Base-by-base conservation (phyloP, 75 land plant genomes). In the Cryptomeria japonica region DNA sequence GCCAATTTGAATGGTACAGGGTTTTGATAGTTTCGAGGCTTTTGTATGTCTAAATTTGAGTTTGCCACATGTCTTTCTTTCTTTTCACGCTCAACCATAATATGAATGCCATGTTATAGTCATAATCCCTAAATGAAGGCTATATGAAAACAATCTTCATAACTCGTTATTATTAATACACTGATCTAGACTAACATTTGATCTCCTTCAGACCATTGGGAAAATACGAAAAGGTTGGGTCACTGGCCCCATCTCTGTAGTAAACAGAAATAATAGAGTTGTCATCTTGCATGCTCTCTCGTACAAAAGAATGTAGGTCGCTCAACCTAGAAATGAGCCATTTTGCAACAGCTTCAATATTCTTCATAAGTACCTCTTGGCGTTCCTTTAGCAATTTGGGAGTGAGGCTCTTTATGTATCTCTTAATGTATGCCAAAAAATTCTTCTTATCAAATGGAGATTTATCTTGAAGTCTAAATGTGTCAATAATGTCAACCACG, bases 201-300 rank as follows among this genome's bases (percentile, higher is more conserved):
- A n/a, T n/a, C n/a, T 94, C 96, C 91, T 92, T 92, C 93, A 94
- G 85, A 39, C 87, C 89, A 80, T 91, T 84, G 46, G 83, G 91
- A 83, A 94, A 91, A 89, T 93, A 94, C 58, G 96, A 86, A 87
- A 97, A 96, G 12, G 98, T 95, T 12, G 97, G 97, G 82, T 94
- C 92, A 61, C 94, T 79, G 36, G 91, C 90, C 22, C 96, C 97
- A 3, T 95, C 97, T 88, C 94, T 95, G 92, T 95, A 95, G 90
- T 97, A 96, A 15, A 97, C 97, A 89, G 95, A 96, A 13, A 97
- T 97, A 72, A 92, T 25, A 51, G 91, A 83, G n/a, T 89, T 90
- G 77, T 97, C 99, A 80, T 96, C 97, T 51, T 95, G 92, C 99
- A 97, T 97, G 93, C 99, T 94, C 91, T 97, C 99, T 2, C 99